These are phyloP conservation scores for Colletotrichum sojae DNA, from an alignment of 2,329 filamentous ascomycete species.

Conservation along the genomic window DNA sequence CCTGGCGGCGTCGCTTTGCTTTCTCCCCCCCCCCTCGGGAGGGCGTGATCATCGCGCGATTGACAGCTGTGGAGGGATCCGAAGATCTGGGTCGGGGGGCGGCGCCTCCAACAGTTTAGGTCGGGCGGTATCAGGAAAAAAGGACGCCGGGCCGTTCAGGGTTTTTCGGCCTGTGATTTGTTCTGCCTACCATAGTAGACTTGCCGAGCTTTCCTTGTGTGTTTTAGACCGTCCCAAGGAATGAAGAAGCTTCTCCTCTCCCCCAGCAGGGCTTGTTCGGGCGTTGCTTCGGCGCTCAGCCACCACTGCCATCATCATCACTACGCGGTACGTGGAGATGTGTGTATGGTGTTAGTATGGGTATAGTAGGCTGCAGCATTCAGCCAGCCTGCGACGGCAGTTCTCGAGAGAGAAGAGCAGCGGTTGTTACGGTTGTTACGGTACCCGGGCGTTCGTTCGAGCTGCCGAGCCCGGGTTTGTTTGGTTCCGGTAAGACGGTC, in stretches of 20 bases:
- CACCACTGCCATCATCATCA: constrained; percentile 17
- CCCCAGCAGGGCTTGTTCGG: constrained; percentile 6
- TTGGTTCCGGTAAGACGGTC: constrained; percentile 6
- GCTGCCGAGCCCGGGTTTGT: constrained; percentile 3
- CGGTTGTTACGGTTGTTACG: constrained; percentile 7
- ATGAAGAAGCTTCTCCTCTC: no score
- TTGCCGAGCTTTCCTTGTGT: not conserved
- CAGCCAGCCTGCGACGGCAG: no score
- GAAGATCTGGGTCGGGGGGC: constrained; percentile 9
- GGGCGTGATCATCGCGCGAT: constrained; percentile 2
- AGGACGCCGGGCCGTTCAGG: not conserved
- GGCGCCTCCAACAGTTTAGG: not conserved
- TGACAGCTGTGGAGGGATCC: constrained; percentile 14
- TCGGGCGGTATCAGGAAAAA: not conserved
- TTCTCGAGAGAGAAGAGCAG: not conserved
- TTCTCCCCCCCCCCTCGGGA: not conserved
- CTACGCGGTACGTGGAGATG: not conserved
- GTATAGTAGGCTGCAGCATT: no score
- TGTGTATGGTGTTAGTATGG: no score
- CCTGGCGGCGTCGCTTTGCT: no score
- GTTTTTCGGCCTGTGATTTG: not conserved
- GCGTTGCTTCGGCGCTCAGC: constrained; percentile 13
- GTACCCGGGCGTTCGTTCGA: constrained; percentile 8
- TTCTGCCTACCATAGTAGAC: no score
- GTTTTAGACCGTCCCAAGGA: no score